Conservation (phyloP, 371 early-diverging fungal genomes). For the Fennellomyces sp. region DNA sequence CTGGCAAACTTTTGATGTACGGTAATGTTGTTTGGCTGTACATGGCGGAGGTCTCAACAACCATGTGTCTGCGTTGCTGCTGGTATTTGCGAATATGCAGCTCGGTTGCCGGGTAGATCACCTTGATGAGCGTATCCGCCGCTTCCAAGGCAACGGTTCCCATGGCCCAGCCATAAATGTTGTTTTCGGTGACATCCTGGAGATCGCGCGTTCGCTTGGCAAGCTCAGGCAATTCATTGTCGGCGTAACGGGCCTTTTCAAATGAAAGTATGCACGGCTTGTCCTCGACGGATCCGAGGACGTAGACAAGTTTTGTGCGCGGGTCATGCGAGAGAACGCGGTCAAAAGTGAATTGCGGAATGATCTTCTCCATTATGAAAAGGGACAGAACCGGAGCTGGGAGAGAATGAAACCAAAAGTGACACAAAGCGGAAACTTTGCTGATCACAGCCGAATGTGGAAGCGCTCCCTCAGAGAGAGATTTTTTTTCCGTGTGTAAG, state of each 20-base stretch:
- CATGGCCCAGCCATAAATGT: conserved; percentile 66
- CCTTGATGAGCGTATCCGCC: conserved; percentile 58
- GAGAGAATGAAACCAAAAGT: too few species aligned
- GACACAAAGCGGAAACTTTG: too few species aligned
- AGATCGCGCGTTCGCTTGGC: conserved; percentile 28
- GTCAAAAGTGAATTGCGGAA: conserved; percentile 30
- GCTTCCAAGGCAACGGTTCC: conserved; percentile 28
- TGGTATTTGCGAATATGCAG: conserved; percentile 78
- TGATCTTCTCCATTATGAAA: conserved; percentile 1
- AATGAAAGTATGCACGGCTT: conserved; percentile 41
- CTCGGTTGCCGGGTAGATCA: conserved; percentile 69
- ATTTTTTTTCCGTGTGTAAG: too few species aligned
- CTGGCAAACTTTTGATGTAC: conserved; percentile 66
- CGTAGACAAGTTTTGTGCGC: conserved; percentile 33
- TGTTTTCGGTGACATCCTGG: conserved; percentile 49
- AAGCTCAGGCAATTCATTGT: conserved; percentile 30
- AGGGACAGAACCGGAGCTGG: background rate
- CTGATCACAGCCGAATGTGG: background rate
- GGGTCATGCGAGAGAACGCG: conserved; percentile 44
- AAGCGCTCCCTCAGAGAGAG: too few species aligned
- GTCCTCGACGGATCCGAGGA: conserved; percentile 33
- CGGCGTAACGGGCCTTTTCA: conserved; percentile 59
- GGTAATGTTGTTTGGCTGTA: conserved; percentile 56
- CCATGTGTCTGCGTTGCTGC: conserved; percentile 58
- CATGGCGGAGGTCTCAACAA: conserved; percentile 58